Percentiles rank a stretch among this genome's conserved stretches.
Conservation (phyloP, 2,329 filamentous ascomycete species). For the Ophidiomyces ophidiicola region DNA sequence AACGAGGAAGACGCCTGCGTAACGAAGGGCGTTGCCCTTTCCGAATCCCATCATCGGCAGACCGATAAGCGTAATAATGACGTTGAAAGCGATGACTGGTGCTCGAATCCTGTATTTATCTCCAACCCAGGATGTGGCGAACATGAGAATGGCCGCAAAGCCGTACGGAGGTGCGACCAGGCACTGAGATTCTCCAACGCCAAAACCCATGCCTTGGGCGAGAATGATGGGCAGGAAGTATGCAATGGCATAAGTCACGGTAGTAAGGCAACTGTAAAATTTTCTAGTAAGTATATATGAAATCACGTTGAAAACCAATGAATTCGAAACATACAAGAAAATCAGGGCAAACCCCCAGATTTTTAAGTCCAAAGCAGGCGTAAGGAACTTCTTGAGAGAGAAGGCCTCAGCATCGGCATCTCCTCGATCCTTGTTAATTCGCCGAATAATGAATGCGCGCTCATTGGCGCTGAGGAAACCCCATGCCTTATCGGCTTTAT, state of each 20-base stretch:
- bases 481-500: conserved; percentile 24
- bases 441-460: conserved; percentile 38
- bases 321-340: conserved; percentile 30
- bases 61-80: conserved; percentile 54
- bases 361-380: conserved; percentile 39
- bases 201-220: conserved; percentile 49
- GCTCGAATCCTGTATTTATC: conserved; percentile 57
- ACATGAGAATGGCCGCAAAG: conserved; percentile 54
- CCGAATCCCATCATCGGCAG: conserved; percentile 62
- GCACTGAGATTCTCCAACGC: conserved; percentile 52
- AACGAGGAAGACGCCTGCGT: conserved; percentile 64
- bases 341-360: conserved; percentile 45
- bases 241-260: conserved; percentile 62
- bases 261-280: conserved; percentile 51
- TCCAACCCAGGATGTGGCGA: conserved; percentile 47
- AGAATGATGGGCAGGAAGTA: conserved; percentile 73
- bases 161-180: conserved; percentile 59
- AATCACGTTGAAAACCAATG: background rate
- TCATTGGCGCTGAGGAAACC: conserved; percentile 30
- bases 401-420: conserved; percentile 42
- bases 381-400: conserved; percentile 37
- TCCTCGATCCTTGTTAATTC: conserved; percentile 42
- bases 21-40: conserved; percentile 44
- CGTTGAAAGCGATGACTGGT: conserved; percentile 54
- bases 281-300: background rate